Evolutionary conservation across 192 early-diverging fungal genomes (phyloP), one percentile per base, ranked within the genome.

Genomic region (Jimgerdemannia flammicorona): DNA sequence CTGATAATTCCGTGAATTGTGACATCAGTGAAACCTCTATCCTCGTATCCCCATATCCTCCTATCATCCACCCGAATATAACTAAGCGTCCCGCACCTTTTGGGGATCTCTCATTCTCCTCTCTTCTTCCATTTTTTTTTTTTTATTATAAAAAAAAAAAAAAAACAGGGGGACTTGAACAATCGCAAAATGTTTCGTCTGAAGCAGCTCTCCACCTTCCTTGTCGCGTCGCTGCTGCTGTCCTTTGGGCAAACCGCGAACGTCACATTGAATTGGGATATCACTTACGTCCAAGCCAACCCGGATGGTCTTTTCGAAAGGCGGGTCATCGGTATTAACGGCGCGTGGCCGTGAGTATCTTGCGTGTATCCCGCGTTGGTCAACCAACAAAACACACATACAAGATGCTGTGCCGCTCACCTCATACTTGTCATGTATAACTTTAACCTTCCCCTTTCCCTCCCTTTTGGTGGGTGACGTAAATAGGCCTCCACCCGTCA

Each of bases 271-370:
- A 78, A 91, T 80, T 93, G 91, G 91, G 85, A 93, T 71, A 87
- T 93, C 74, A 87, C 85, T 20, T 92, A 92, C 64, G 84, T 86
- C 44, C 84, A 67, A 18, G 90, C 87, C 3, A 91, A 91, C 68
- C 91, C 92, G 10, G 91, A 94, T 83, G 90, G 89, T 43, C 74
- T 88, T 6, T 74, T 70, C 65, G 86, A 89, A 73, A 87, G 89
- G n/a, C 86, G 82, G 49, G 92, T 92, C 3, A 88, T 90, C 43
- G 90, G 89, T 69, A 90, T 90, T 70, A 93, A 93, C 77, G 86
- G 86, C 2, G 77, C 73, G 54, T 91, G 86, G 83, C 91, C 91
- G 80, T 89, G 87, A 69, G 88, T 87, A 2, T 29, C 29, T 29
- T 1, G 17, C 11, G 3, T 0, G 88, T 87, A 2, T 29, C 29